Conservation (phyloP, 2,329 filamentous ascomycete genomes). For the Fusarium haematococcum region DNA sequence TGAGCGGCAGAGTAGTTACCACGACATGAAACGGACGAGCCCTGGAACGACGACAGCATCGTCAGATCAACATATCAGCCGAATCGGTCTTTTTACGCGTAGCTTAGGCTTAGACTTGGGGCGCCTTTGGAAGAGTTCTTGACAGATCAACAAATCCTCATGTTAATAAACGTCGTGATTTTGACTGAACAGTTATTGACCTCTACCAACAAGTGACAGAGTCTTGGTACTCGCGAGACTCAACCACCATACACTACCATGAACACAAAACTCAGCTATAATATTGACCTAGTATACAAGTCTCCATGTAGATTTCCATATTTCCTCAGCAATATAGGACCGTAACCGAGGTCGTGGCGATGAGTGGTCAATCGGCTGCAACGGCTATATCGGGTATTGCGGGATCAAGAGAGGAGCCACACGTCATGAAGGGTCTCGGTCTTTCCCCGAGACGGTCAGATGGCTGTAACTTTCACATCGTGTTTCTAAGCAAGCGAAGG, state of each 20-base stretch:
- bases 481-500: not conserved
- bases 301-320: no score
- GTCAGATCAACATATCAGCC: not conserved
- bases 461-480: not conserved
- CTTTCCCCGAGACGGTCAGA: not conserved
- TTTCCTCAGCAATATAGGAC: no score
- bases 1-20: not conserved
- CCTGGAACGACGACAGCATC: not conserved
- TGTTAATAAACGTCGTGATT: not conserved
- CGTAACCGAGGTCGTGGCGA: no score
- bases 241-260: no score
- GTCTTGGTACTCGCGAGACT: not conserved
- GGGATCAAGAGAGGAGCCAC: not conserved
- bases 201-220: not conserved
- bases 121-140: not conserved
- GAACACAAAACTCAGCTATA: no score
- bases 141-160: not conserved
- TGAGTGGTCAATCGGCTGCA: not conserved
- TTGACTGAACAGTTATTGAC: not conserved
- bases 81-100: not conserved
- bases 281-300: no score
- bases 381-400: constrained; percentile 25
- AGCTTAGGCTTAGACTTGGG: not conserved
- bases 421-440: constrained; percentile 3
- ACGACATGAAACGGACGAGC: not conserved